Conservation (phyloP, 1,284 basidiomycete species). For the Sporisorium exsertum region DNA sequence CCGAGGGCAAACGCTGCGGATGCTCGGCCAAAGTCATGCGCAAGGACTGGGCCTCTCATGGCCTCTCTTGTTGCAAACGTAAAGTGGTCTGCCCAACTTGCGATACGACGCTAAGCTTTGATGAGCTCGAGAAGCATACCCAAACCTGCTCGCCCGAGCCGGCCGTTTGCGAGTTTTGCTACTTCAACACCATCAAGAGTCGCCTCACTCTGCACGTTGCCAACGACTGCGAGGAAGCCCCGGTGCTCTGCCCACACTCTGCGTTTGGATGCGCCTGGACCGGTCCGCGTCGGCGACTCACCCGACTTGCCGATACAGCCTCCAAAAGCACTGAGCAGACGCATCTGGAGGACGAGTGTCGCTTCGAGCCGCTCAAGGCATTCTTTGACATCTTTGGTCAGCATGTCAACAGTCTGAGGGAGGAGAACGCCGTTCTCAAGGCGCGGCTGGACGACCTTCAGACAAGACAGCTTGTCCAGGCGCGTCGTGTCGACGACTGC, state of each 20-base stretch:
- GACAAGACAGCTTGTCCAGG: conserved; percentile 18
- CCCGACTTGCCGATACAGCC: neutral
- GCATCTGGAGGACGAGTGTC: conserved; percentile 39
- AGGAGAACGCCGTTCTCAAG: conserved; percentile 39
- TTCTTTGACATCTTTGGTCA: conserved; percentile 39
- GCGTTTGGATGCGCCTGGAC: conserved; percentile 47
- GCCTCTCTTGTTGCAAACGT: conserved; percentile 34
- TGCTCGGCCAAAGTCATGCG: conserved; percentile 55
- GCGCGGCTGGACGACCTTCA: conserved; percentile 28
- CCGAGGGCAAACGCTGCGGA: conserved; percentile 40
- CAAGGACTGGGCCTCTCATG: conserved; percentile 54
- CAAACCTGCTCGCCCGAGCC: conserved; percentile 40
- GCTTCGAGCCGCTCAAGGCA: conserved; percentile 43
- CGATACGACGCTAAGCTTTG: conserved; percentile 13
- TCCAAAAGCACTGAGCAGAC: conserved; percentile 16
- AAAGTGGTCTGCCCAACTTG: conserved; percentile 33
- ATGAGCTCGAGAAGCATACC: conserved; percentile 34
- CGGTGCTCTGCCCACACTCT: conserved; percentile 37
- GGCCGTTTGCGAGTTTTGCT: conserved; percentile 31
- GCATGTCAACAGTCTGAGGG: conserved; percentile 27
- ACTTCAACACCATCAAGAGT: conserved; percentile 27
- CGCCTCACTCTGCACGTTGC: conserved; percentile 29
- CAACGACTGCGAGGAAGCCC: conserved; percentile 28
- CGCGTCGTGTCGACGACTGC: conserved; percentile 33
- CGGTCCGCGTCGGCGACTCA: conserved; percentile 31